Percentiles rank a stretch among this genome's conserved stretches.
These are phyloP conservation scores for Aureobasidium sp. DNA, from an alignment of 2,329 filamentous ascomycete species.

Conservation along the genomic window DNA sequence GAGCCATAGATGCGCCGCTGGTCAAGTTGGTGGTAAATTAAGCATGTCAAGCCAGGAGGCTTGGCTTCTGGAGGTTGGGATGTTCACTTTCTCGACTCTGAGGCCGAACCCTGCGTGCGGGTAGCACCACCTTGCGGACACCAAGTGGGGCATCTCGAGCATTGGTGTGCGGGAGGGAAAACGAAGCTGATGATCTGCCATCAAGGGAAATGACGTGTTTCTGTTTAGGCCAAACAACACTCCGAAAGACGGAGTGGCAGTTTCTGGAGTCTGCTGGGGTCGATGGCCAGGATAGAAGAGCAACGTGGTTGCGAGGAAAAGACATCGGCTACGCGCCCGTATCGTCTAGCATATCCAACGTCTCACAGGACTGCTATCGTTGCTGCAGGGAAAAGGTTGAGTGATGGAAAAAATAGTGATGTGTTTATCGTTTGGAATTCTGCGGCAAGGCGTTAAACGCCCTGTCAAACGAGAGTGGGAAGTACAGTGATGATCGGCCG, in stretches of 20 bases:
- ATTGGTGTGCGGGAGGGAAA: background rate
- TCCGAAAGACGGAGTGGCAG: background rate
- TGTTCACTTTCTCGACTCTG: background rate
- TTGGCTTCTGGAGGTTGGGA: conserved; percentile 7
- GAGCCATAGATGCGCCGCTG: conserved; percentile 6
- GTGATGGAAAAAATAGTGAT: conserved; percentile 5
- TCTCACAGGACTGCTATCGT: background rate
- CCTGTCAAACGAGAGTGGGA: conserved; percentile 7
- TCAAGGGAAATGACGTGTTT: conserved; percentile 12
- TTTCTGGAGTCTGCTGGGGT: background rate
- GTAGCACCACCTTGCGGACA: conserved; percentile 8
- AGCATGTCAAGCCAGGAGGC: conserved; percentile 7
- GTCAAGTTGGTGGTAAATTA: conserved; percentile 11
- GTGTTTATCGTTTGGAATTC: conserved; percentile 8
- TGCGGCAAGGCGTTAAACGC: conserved; percentile 8
- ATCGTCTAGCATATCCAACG: background rate
- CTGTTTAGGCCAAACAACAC: conserved; percentile 3
- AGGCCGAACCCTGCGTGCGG: conserved; percentile 7
- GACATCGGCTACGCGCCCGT: background rate
- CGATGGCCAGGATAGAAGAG: background rate
- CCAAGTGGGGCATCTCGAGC: conserved; percentile 10
- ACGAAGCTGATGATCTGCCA: conserved; percentile 6
- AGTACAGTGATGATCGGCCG: conserved; percentile 3
- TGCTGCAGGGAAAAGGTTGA: background rate
- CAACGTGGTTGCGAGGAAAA: background rate